Conservation (phyloP, 23 red algal genomes). For the Pyropia haitanensis region DNA sequence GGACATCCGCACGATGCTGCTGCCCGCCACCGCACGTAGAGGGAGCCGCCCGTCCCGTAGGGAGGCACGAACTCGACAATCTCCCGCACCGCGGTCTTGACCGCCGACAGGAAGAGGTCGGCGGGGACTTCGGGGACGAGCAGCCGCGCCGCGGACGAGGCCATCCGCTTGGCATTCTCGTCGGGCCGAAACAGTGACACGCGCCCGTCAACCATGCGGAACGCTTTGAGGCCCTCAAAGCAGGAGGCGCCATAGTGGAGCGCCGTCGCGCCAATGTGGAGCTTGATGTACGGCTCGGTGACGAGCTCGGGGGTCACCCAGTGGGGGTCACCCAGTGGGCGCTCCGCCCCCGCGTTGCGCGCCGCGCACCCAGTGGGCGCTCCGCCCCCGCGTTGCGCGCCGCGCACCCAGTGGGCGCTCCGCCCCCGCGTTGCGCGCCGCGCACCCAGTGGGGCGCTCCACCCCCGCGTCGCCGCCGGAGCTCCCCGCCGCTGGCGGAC, state of each 20-base stretch:
- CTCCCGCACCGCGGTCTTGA: slow-evolving; percentile 56
- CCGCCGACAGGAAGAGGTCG: slow-evolving; percentile 71
- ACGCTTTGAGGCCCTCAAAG: slow-evolving; percentile 96
- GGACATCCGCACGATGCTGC: slow-evolving; percentile 50
- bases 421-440: too few relatives aligned
- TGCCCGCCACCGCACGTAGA: slow-evolving; percentile 92
- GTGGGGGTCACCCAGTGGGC: too few relatives aligned
- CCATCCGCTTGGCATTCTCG: slow-evolving; percentile 80
- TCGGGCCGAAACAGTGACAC: slow-evolving; percentile 80
- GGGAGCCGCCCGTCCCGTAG: slow-evolving; percentile 73
- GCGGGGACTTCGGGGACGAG: slow-evolving; percentile 68
- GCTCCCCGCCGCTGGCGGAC: too few relatives aligned
- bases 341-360: too few relatives aligned
- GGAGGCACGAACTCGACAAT: slow-evolving; percentile 80
- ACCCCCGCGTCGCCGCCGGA: too few relatives aligned
- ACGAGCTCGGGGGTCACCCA: not conserved
- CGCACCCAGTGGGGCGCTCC: too few relatives aligned
- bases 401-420: too few relatives aligned
- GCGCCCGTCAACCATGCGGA: slow-evolving; percentile 48
- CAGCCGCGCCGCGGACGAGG: slow-evolving; percentile 42
- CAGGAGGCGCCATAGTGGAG: slow-evolving; percentile 89
- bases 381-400: too few relatives aligned
- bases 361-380: too few relatives aligned
- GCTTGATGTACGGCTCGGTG: slow-evolving; percentile 35
- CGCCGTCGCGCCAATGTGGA: slow-evolving; percentile 83